Base-by-base conservation (phyloP, 164 flowering plant genomes). In the Vitis rupestris region DNA sequence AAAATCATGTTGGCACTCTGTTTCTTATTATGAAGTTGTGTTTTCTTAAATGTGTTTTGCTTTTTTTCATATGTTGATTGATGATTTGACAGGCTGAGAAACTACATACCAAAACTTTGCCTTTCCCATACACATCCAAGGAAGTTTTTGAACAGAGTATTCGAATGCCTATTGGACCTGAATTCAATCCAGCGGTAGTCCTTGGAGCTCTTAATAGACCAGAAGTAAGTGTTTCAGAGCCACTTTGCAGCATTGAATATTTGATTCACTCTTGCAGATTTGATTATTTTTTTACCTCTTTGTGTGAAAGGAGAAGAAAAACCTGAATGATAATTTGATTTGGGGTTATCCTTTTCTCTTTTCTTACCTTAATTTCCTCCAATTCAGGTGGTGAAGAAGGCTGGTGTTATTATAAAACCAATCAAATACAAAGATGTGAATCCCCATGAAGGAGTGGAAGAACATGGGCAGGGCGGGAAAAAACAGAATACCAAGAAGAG, bases 101-200 rank as follows among this genome's bases (percentile, higher is more conserved):
- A 69, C 80, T 95, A 15, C 86, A 81, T 31, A 79, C 93, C 14
- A 82, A 80, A 69, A 77, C 84, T 4, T 65, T 91, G 78, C 99
- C 99, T 9, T 89, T 61, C 71, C 99, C 99, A 0, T 90, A 63
- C 77, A 87, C 91, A 14, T 86, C 90, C 2, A 76, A 85, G 74
- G 98, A 91, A 67, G 89, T 78, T 62, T 95, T 82, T 79, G 94
- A 95, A 66, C 86, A 77, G 64, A 90, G 93, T 76, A 82, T 84
- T 12, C 82, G 98, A 31, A 81, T 90, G 88, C 99, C 99, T 50
- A 82, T 93, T 82, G 99, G 96, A 17, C 98, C 99, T 29, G 99
- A 95, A 49, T 95, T 78, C 72, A 88, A 93, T 64, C 98, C 99
- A 15, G 85, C 84, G 47, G 74, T 91, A 8, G 75, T 89, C 3